phyloP scores from a whole-genome alignment of 106 monocot genomes.

The Allium sativum region DNA sequence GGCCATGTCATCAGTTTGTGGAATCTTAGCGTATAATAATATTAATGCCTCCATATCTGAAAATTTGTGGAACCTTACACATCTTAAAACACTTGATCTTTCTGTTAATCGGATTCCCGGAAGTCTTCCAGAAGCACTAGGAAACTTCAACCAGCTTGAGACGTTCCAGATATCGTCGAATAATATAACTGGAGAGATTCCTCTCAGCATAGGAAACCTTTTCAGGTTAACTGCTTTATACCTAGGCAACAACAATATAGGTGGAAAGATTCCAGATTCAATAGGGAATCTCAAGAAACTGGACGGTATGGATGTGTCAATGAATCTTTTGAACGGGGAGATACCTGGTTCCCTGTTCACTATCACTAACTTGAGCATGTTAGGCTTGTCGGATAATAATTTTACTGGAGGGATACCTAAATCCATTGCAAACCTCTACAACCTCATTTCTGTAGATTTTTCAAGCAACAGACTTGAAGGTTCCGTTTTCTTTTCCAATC shows the following conservation, averaged over 20 bases:
- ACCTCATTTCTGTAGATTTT: neutral
- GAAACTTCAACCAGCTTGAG: conserved; percentile 2
- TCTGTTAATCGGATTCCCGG: neutral
- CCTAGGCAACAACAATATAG: neutral
- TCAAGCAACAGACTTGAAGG: neutral
- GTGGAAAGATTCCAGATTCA: neutral
- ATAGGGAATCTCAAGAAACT: neutral
- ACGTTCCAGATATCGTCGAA: conserved; percentile 15
- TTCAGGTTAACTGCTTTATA: neutral
- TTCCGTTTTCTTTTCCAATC: neutral
- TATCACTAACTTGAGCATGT: neutral
- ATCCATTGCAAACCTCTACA: neutral
- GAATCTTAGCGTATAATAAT: neutral
- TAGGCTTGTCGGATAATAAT: neutral
- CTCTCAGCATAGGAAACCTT: neutral
- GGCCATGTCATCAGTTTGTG: conserved; percentile 19
- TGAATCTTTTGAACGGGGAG: neutral
- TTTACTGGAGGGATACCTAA: neutral
- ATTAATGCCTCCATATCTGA: neutral
- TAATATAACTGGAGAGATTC: conserved; percentile 19
- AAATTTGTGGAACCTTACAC: neutral
- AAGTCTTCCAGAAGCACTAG: conserved; percentile 1
- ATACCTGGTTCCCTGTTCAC: neutral
- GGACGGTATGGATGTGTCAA: neutral
- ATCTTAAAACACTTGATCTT: neutral